Percentiles rank a stretch among this genome's conserved stretches.
Conservation (phyloP, 106 monocot genomes). For the Amphibolis antarctica region DNA sequence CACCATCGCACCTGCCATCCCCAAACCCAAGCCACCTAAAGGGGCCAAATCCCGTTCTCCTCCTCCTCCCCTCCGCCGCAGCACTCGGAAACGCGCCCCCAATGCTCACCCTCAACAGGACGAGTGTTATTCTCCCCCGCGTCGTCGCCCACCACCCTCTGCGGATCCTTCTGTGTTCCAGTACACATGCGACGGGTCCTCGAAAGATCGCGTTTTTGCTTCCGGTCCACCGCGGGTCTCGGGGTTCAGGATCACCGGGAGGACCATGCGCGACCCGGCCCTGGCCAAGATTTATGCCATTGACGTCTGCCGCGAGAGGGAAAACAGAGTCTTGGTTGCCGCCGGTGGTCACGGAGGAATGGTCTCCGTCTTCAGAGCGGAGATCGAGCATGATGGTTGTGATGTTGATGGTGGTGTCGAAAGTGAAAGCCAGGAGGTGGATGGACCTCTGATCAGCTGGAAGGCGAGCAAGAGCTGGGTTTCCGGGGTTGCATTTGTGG, state of each 20-base stretch:
- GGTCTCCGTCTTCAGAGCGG: constrained; percentile 26
- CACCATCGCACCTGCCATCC: background rate
- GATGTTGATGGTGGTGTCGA: background rate
- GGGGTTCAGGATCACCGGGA: constrained; percentile 19
- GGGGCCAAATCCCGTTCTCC: background rate
- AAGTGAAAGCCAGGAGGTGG: too few relatives aligned
- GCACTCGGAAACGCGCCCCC: constrained; percentile 12
- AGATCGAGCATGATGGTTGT: background rate
- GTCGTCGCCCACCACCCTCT: constrained; percentile 3
- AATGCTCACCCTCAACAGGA: background rate
- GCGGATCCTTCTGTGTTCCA: constrained; percentile 15
- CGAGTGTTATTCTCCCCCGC: background rate
- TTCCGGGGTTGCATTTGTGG: constrained; percentile 21
- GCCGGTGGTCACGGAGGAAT: constrained; percentile 28
- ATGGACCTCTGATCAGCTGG: constrained; percentile 18
- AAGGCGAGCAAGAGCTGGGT: constrained; percentile 27
- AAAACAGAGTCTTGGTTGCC: constrained; percentile 15
- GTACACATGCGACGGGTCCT: constrained; percentile 17
- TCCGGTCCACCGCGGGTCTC: background rate
- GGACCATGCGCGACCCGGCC: constrained; percentile 16
- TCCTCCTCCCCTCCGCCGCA: constrained; percentile 13
- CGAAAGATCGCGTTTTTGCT: background rate
- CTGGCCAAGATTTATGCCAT: constrained; percentile 27
- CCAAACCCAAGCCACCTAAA: constrained; percentile 8
- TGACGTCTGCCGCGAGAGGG: constrained; percentile 6